Percentiles rank a stretch among this genome's conserved stretches.
Conservation (phyloP, 805 yeast species). For the Pichia deserticola region DNA sequence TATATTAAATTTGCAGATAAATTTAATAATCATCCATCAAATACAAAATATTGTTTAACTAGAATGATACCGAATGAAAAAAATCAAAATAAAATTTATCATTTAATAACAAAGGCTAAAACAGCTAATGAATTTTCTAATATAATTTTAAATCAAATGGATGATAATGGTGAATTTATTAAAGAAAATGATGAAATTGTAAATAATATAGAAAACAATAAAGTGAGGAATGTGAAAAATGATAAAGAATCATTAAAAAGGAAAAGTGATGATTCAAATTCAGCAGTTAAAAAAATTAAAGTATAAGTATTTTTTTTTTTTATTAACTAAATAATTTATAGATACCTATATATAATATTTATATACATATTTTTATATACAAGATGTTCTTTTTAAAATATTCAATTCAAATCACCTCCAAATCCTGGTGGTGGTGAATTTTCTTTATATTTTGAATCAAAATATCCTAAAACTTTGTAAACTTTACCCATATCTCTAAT, state of each 20-base stretch:
- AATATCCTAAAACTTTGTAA: slow-evolving; percentile 62
- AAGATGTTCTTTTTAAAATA: background rate
- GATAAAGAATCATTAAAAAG: background rate
- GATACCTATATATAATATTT: background rate
- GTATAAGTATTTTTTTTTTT: background rate
- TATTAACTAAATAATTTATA: no score
- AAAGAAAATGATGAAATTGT: slow-evolving; percentile 3
- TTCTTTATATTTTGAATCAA: slow-evolving; percentile 32
- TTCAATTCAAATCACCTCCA: slow-evolving; percentile 13
- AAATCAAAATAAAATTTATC: slow-evolving; percentile 39
- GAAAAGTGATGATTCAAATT: background rate
- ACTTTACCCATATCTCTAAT: slow-evolving; percentile 66
- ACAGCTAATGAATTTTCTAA: slow-evolving; percentile 41
- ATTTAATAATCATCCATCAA: slow-evolving; percentile 58
- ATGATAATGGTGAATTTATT: slow-evolving; percentile 28
- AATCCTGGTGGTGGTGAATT: slow-evolving; percentile 52
- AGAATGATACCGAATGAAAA: slow-evolving; percentile 57
- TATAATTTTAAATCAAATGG: slow-evolving; percentile 28
- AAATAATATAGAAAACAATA: background rate
- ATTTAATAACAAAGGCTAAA: slow-evolving; percentile 48
- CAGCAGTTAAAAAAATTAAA: background rate
- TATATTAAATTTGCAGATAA: slow-evolving; percentile 45
- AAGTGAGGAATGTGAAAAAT: background rate
- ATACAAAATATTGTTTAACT: slow-evolving; percentile 73
- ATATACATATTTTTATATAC: background rate